These are phyloP conservation scores for Nothomitra cinnamomea DNA, from an alignment of 2,329 filamentous ascomycete species.

Conservation along the genomic window DNA sequence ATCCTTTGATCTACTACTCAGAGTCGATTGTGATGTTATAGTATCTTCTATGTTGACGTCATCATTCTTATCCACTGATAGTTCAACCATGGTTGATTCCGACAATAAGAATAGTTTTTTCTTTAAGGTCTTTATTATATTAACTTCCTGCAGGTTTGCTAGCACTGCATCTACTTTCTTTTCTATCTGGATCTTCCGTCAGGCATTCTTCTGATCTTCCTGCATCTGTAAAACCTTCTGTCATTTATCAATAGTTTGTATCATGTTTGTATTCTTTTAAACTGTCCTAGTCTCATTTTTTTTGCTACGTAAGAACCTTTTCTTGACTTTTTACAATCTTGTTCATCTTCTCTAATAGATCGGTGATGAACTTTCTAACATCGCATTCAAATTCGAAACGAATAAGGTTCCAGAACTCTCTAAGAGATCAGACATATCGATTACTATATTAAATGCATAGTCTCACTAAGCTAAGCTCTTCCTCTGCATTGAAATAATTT, in stretches of 20 bases:
- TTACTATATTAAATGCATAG: no score
- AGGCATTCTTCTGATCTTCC: background rate
- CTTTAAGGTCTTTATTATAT: background rate
- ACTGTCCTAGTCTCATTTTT: background rate
- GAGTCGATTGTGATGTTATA: background rate
- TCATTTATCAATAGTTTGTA: background rate
- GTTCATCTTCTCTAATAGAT: background rate
- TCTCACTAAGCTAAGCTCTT: no score
- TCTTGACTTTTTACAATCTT: background rate
- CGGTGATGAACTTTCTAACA: background rate
- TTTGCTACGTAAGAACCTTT: background rate
- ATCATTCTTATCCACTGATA: background rate
- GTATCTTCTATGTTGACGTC: background rate
- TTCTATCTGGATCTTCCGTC: background rate
- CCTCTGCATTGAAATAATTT: no score
- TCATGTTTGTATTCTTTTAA: background rate
- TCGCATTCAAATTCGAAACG: no score
- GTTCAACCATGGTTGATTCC: no score
- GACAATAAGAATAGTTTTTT: background rate
- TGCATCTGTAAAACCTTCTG: background rate
- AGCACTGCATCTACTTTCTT: background rate
- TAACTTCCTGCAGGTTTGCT: background rate
- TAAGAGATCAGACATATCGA: no score
- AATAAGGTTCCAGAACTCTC: no score
- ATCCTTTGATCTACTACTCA: background rate